A percentile compares a stretch with the other conserved stretches of the same genome.
phyloP scores from a whole-genome alignment of 805 yeast genomes.

The Diddensiella caesifluorescens region DNA sequence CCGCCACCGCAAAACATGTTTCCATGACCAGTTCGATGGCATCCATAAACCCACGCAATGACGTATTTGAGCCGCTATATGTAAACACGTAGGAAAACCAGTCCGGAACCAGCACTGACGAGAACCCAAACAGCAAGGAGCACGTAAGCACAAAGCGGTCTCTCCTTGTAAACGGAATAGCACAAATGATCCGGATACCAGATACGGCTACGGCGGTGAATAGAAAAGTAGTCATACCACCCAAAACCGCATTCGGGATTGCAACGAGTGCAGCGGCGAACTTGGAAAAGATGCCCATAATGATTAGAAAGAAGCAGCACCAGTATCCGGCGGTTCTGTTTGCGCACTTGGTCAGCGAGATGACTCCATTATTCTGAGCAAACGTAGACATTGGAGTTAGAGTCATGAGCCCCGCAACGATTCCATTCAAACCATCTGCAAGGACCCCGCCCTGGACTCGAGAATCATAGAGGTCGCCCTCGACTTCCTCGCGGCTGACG shows the following conservation, averaged over 20 bases:
- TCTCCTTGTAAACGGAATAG: conserved; percentile 54
- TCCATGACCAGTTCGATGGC: conserved; percentile 68
- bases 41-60: conserved; percentile 56
- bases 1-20: conserved; percentile 68
- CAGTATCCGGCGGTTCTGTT: conserved; percentile 75
- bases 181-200: conserved; percentile 60
- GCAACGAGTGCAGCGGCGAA: conserved; percentile 86
- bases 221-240: conserved; percentile 81
- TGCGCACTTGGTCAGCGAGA: conserved; percentile 87
- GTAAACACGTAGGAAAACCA: conserved; percentile 66
- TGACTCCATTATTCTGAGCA: conserved; percentile 95
- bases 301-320: conserved; percentile 69
- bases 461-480: conserved; percentile 74
- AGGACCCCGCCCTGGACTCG: conserved; percentile 90
- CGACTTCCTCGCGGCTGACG: conserved; percentile 79
- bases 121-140: conserved; percentile 59
- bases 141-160: conserved; percentile 70
- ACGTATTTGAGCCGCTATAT: conserved; percentile 54
- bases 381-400: conserved; percentile 87
- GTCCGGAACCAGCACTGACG: conserved; percentile 55
- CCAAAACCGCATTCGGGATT: conserved; percentile 73
- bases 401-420: conserved; percentile 71
- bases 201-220: conserved; percentile 74
- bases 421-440: conserved; percentile 81
- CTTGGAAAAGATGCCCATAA: conserved; percentile 86